These are phyloP conservation scores for Ophiostoma novo-ulmi DNA, from an alignment of 2,329 filamentous ascomycete species.

Conservation along the genomic window DNA sequence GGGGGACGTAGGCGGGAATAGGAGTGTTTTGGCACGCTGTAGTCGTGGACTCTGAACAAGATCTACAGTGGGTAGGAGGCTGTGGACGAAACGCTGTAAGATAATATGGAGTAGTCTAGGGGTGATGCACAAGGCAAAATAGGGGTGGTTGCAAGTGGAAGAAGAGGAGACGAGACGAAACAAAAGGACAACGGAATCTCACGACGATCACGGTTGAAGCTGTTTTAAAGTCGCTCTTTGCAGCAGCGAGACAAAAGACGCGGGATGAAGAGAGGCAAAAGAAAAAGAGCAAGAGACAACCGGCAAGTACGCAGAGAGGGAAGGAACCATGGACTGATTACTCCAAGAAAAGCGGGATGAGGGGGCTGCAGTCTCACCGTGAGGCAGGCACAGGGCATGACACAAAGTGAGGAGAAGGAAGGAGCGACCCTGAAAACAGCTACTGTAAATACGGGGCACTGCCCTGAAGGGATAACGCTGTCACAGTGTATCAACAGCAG, in stretches of 20 bases:
- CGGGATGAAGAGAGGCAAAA: not conserved
- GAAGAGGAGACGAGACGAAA: not conserved
- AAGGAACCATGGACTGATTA: not conserved
- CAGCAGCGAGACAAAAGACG: not conserved
- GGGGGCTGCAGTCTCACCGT: not conserved
- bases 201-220: not conserved
- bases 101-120: not conserved
- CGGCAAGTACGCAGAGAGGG: not conserved
- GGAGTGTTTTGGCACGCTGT: not conserved
- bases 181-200: not conserved
- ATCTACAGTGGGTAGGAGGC: not conserved
- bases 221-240: not conserved
- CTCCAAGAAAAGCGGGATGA: not conserved
- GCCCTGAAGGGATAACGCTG: not conserved
- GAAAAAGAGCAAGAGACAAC: not conserved
- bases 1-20: not conserved
- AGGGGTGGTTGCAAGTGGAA: slow-evolving; percentile 12
- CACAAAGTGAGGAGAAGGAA: slow-evolving; percentile 11
- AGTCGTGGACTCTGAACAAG: not conserved
- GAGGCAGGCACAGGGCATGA: not conserved
- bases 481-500: not conserved
- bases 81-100: slow-evolving; percentile 12
- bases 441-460: not conserved
- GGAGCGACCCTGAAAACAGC: not conserved
- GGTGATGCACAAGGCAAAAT: slow-evolving; percentile 8